Evolutionary conservation across 148 eudicot genomes (phyloP), one percentile per base, ranked within the genome.

Genomic region (Vaccinium macrocarpon): DNA sequence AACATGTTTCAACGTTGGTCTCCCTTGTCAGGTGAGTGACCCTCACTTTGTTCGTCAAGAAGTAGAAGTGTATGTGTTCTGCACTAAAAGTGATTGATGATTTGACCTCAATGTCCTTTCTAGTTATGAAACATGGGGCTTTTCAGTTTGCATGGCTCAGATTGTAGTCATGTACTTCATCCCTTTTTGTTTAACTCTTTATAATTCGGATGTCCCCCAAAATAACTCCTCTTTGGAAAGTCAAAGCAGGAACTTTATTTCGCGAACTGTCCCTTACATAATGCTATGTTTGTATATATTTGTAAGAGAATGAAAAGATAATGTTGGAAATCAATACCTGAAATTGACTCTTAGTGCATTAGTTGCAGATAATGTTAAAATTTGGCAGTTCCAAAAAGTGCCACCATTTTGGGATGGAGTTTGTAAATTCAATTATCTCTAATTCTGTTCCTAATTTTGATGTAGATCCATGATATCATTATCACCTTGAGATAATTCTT

Each of bases 21-120:
- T 90, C 96, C 32, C 87, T 89, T 87, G 87, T 90, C 81, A 95
- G 97, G 99, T 95, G 49, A 55, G 92, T 89, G 0, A 29, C 66
- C 27, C 49, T 38, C 52, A 8, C 18, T n/a, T 72, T 59, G 27
- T 5, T 80, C 27, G 18, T 70, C 49, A 70, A 16, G 32, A 48
- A 76, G 68, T 52, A 76, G 81, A 59, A 83, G 73, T 27, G 15
- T 68, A 29, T 0, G 38, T 68, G 25, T 68, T 68, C 73, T 12
- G 42, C 73, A 68, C 38, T 68, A 68, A 27, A 14, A 6, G 19
- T 68, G 13, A 68, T 68, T 5, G 73, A 13, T 12, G 29, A 27
- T 27, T 68, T 1, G 42, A 68, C 2, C 18, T 68, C 73, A 25
- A 62, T 23, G 14, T 68, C 18, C 73, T 68, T 27, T 14, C 42